Conservation (phyloP, 1,284 basidiomycete genomes). For the Leccinum angustisporum region DNA sequence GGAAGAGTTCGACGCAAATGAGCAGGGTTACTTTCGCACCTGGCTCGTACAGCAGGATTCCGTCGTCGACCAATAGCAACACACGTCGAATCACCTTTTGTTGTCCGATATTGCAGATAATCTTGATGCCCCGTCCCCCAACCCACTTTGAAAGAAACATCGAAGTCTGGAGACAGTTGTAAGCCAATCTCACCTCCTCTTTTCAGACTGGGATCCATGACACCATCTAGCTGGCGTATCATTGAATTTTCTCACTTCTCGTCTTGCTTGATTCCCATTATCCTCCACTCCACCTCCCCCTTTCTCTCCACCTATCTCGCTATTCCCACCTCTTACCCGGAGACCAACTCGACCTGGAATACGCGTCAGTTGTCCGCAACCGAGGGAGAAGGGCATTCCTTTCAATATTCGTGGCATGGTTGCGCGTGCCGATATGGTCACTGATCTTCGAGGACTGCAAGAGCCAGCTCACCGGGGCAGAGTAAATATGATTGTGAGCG, state of each 20-base stretch:
- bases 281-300: slow-evolving; percentile 68
- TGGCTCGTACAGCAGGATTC: slow-evolving; percentile 70
- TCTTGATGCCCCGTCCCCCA: slow-evolving; percentile 57
- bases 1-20: slow-evolving; percentile 83
- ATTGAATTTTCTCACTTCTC: slow-evolving; percentile 75
- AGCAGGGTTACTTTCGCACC: slow-evolving; percentile 74
- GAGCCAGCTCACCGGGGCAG: no score
- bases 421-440: no score
- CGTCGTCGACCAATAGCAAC: slow-evolving; percentile 53
- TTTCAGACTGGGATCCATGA: slow-evolving; percentile 9
- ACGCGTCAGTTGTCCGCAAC: no score
- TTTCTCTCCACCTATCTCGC: slow-evolving; percentile 55
- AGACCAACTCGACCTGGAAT: background rate
- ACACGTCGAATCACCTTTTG: slow-evolving; percentile 15
- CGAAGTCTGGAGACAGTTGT: slow-evolving; percentile 91
- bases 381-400: no score
- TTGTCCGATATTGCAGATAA: background rate
- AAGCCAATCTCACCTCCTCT: slow-evolving; percentile 34
- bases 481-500: no score
- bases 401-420: no score
- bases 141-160: slow-evolving; percentile 87
- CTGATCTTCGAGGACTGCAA: no score
- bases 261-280: slow-evolving; percentile 86
- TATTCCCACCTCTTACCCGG: slow-evolving; percentile 11
- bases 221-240: slow-evolving; percentile 76